Evolutionary conservation across 441 rosid species (phyloP).

Genomic region (Brassica balearica): DNA sequence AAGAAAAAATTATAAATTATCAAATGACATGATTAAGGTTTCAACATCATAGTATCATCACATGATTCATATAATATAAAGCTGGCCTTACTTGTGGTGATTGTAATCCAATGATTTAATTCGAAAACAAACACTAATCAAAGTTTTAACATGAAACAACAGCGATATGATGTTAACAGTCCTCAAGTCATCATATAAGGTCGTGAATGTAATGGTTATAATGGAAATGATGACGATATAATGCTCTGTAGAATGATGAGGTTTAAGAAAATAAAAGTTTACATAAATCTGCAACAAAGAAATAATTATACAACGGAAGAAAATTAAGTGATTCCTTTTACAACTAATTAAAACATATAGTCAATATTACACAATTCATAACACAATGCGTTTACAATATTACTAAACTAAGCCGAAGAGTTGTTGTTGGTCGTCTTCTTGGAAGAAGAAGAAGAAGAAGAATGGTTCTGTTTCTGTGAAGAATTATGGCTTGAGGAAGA

Average conservation of each 20-base stretch:
- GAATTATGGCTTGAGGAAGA: slow-evolving; percentile 41
- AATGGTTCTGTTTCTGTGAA: slow-evolving; percentile 40
- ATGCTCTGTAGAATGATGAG: not conserved
- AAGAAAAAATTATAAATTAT: not conserved
- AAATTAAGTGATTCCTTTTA: not conserved
- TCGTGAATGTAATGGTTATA: not conserved
- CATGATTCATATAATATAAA: not conserved
- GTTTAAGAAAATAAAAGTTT: not conserved
- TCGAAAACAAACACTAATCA: not conserved
- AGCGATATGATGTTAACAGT: not conserved
- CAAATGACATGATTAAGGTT: not conserved
- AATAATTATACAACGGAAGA: slow-evolving; percentile 12
- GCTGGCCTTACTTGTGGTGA: not conserved
- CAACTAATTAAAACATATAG: not conserved
- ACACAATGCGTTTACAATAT: not conserved
- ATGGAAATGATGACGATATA: not conserved
- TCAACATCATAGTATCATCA: not conserved
- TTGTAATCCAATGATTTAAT: not conserved
- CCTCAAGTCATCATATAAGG: not conserved
- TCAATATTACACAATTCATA: not conserved
- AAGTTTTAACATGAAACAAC: not conserved
- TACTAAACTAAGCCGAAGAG: slow-evolving; percentile 25
- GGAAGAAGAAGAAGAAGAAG: slow-evolving; percentile 26
- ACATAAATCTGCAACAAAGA: not conserved
- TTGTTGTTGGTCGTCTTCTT: slow-evolving; percentile 20